Conservation (phyloP, 2,329 filamentous ascomycete genomes). For the Metarhizium rileyi region DNA sequence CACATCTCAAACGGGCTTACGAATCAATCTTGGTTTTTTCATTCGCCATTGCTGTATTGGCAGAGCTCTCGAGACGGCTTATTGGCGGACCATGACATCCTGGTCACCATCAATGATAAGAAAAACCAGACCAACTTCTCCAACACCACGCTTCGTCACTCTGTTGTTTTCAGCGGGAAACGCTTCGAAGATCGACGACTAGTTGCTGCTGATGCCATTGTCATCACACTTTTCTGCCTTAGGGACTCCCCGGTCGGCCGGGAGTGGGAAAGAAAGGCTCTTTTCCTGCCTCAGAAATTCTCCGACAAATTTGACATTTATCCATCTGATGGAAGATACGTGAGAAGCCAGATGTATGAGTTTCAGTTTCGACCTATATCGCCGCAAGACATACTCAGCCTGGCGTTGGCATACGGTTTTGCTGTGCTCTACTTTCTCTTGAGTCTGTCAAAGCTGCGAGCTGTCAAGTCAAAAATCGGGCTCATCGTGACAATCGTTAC, state of each 20-base stretch:
- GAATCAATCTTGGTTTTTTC: conserved; percentile 64
- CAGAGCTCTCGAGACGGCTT: conserved; percentile 53
- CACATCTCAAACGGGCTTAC: conserved; percentile 51
- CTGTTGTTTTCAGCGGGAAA: conserved; percentile 77
- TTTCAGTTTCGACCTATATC: conserved; percentile 72
- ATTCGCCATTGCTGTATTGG: conserved; percentile 80
- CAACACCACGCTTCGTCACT: conserved; percentile 66
- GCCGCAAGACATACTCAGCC: conserved; percentile 49
- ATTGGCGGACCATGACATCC: conserved; percentile 49
- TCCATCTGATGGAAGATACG: conserved; percentile 44
- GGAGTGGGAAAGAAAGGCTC: conserved; percentile 54
- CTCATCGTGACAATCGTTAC: conserved; percentile 60
- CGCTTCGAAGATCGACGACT: conserved; percentile 58
- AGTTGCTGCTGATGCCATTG: conserved; percentile 64
- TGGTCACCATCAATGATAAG: conserved; percentile 59
- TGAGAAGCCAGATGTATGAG: conserved; percentile 57
- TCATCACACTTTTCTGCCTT: conserved; percentile 66
- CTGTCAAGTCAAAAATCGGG: conserved; percentile 66
- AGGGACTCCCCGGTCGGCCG: conserved; percentile 53
- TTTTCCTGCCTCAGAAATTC: conserved; percentile 38
- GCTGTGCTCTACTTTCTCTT: conserved; percentile 55
- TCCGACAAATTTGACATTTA: conserved; percentile 55
- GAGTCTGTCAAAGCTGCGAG: conserved; percentile 58
- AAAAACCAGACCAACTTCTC: conserved; percentile 54
- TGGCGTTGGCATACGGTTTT: conserved; percentile 56